Evolutionary conservation across 1,139 yeast genomes (phyloP), one percentile per base, ranked within the genome.

Genomic region (Debaryomyces nepalensis): DNA sequence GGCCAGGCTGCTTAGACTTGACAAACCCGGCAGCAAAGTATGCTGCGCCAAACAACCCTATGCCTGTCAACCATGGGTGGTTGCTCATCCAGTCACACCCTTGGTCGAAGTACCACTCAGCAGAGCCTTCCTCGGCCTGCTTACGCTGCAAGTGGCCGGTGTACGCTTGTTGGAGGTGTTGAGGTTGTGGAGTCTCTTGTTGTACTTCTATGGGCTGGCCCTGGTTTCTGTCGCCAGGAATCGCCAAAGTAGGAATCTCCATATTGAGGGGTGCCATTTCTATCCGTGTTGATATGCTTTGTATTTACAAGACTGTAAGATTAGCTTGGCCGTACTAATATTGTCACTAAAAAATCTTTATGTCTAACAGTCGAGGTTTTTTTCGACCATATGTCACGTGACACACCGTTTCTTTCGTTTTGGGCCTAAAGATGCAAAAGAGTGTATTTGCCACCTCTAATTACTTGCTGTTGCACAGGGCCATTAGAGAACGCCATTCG

Each of bases 1-100:
- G 71, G 27, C 91, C 88, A 5, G 95, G 86, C 46, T 81, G 86
- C 43, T 79, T 79, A 35, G 82, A 75, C 62, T 84, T 86, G 63
- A 85, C 76, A 26, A 81, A 64, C 3, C 95, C 91, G 5, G 91
- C 85, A 11, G 79, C 77, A 45, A 80, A 71, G 57, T 85, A 86
- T 1, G 82, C 80, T 3, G 80, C 67, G 6, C 85, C 80, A 48
- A 86, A 77, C 0, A 78, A 84, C 11, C 95, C 96, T 7, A 82
- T 58, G 18, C 88, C 84, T 11, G 93, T 75, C 48, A 87, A 52
- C 61, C 84, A 77, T 9, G 97, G 97, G 61, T 90, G 96, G 34
- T 80, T 77, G 2, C 87, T 81, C 77, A 84, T 74, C 66, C 84
- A 79, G 37, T 78, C 76, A 33, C 79, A 58, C 1, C 83, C 72